phyloP scores from a whole-genome alignment of 176 grass and related monocot genomes.

The Luzula sylvatica region DNA sequence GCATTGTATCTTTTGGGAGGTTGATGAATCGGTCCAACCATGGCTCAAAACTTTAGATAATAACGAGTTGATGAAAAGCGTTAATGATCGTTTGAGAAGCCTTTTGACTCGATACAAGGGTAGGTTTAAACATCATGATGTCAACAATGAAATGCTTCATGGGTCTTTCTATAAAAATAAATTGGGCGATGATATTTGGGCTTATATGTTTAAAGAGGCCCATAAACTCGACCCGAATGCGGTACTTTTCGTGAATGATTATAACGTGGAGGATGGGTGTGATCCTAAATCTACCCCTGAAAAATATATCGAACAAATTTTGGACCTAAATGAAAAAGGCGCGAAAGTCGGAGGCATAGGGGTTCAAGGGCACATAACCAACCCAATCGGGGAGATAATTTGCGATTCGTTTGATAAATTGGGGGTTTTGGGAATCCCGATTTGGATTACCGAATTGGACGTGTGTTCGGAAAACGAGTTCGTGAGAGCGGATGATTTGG shows the following conservation, averaged over 20 bases:
- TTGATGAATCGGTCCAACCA: constrained; percentile 64
- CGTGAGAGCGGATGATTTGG: constrained; percentile 80
- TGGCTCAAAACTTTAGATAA: constrained; percentile 68
- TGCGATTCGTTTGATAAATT: constrained; percentile 83
- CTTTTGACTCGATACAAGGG: constrained; percentile 75
- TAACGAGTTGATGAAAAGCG: constrained; percentile 54
- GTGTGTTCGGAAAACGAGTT: constrained; percentile 70
- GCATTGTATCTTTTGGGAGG: constrained; percentile 98
- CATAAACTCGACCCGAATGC: constrained; percentile 78
- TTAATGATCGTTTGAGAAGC: constrained; percentile 59
- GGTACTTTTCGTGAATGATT: constrained; percentile 90
- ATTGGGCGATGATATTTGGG: constrained; percentile 78
- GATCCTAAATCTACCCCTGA: constrained; percentile 80
- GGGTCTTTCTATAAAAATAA: constrained; percentile 92
- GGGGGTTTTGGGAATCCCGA: constrained; percentile 64
- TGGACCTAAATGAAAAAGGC: constrained; percentile 72
- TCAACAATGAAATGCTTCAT: constrained; percentile 99
- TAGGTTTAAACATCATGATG: constrained; percentile 85
- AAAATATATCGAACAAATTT: constrained; percentile 68
- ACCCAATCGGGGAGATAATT: constrained; percentile 92
- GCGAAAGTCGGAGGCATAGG: constrained; percentile 87
- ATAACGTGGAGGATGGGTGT: constrained; percentile 91
- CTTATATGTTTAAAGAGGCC: constrained; percentile 90
- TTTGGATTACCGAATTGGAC: constrained; percentile 91
- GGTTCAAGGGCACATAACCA: constrained; percentile 74